Conservation (phyloP, 1,139 yeast genomes). For the Candida glucosophila region DNA sequence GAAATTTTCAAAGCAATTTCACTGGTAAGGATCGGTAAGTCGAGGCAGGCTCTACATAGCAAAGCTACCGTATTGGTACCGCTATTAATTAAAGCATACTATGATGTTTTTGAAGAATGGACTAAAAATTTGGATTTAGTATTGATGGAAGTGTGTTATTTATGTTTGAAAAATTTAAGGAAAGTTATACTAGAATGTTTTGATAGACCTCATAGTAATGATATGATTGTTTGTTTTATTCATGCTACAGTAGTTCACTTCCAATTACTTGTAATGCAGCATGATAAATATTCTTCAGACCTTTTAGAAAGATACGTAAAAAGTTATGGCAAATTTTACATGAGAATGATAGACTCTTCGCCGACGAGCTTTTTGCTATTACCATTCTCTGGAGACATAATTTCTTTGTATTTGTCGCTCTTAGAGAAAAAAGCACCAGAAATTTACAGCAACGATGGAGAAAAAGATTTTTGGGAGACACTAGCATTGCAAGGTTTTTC, state of each 20-base stretch:
- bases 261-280: slow-evolving; percentile 43
- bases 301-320: slow-evolving; percentile 62
- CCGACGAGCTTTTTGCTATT: slow-evolving; percentile 68
- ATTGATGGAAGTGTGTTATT: slow-evolving; percentile 63
- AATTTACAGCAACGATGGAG: slow-evolving; percentile 47
- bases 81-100: slow-evolving; percentile 50
- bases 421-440: slow-evolving; percentile 54
- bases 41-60: slow-evolving; percentile 70
- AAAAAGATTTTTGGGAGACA: slow-evolving; percentile 63
- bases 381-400: slow-evolving; percentile 53
- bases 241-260: slow-evolving; percentile 51
- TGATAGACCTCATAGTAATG: slow-evolving; percentile 56
- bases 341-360: slow-evolving; percentile 44
- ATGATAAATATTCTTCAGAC: slow-evolving; percentile 48
- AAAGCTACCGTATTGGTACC: slow-evolving; percentile 59
- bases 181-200: slow-evolving; percentile 72
- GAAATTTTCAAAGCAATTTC: slow-evolving; percentile 70
- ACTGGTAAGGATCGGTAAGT: slow-evolving; percentile 72
- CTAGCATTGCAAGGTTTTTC: slow-evolving; percentile 64
- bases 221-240: slow-evolving; percentile 53
- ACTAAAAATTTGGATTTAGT: slow-evolving; percentile 33
- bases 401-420: slow-evolving; percentile 49
- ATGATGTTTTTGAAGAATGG: slow-evolving; percentile 57
- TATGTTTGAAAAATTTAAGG: slow-evolving; percentile 66
- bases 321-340: slow-evolving; percentile 70